Evolutionary conservation across 1,284 basidiomycete species (phyloP).

Genomic region (Sanghuangporus sanghuang): DNA sequence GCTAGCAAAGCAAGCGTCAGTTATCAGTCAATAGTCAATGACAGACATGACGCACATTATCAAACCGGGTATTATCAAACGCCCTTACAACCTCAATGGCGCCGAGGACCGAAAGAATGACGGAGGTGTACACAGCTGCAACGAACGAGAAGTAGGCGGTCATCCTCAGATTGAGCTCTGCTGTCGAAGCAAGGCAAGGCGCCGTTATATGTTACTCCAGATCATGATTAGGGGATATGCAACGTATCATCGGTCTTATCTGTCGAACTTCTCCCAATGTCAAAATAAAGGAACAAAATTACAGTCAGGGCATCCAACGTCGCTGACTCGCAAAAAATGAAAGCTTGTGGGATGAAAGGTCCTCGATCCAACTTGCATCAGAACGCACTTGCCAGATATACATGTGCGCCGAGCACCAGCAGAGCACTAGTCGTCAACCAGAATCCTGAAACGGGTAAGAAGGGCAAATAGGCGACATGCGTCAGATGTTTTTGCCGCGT

Average conservation of each 20-base stretch:
- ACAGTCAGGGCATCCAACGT: not conserved
- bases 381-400: not conserved
- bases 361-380: not conserved
- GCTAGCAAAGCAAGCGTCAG: slow-evolving; percentile 28
- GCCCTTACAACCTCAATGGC: slow-evolving; percentile 27
- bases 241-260: slow-evolving; percentile 4
- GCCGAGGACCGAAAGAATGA: slow-evolving; percentile 19
- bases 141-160: not conserved
- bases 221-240: not conserved
- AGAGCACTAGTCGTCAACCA: not conserved
- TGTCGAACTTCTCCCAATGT: not conserved
- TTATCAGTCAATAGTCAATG: not conserved
- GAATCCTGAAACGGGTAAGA: not conserved
- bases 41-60: slow-evolving; percentile 44
- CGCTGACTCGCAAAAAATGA: not conserved
- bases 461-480: not conserved
- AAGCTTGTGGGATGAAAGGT: not conserved
- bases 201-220: slow-evolving; percentile 4
- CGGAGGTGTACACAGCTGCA: slow-evolving; percentile 21
- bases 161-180: not conserved
- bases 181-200: not conserved
- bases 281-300: not conserved
- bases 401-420: not conserved
- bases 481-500: not conserved
- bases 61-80: slow-evolving; percentile 51